Evolutionary conservation across 345 rosid genomes (phyloP).

Genomic region (Hibiscus mutabilis): DNA sequence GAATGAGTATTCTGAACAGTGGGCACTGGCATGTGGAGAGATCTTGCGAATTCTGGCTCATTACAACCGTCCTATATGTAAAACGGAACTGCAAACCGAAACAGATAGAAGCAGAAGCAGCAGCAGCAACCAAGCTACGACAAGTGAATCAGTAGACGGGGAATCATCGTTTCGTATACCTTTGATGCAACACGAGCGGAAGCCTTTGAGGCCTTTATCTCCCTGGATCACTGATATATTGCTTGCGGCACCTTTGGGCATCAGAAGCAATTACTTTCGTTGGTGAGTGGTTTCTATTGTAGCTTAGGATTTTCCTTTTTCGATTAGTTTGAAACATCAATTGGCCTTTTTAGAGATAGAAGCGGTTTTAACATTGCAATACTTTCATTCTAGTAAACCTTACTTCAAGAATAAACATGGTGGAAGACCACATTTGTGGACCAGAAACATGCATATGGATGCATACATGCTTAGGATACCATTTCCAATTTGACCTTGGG

Average conservation of each 20-base stretch:
- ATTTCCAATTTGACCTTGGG: not conserved
- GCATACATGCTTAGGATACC: not conserved
- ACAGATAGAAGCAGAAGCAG: constrained; percentile 42
- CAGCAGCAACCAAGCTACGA: constrained; percentile 38
- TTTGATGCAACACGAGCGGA: constrained; percentile 59
- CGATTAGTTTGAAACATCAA: not conserved
- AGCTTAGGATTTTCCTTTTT: not conserved
- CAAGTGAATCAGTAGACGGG: constrained; percentile 34
- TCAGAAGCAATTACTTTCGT: constrained; percentile 93
- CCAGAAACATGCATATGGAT: not conserved
- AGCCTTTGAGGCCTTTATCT: constrained; percentile 86
- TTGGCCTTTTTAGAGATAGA: not conserved
- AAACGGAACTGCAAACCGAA: constrained; percentile 54
- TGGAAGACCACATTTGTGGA: not conserved
- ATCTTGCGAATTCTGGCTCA: constrained; percentile 91
- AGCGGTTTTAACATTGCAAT: not conserved
- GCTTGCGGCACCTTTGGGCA: constrained; percentile 89
- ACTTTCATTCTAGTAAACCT: not conserved
- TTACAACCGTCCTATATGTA: constrained; percentile 91
- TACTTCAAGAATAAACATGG: not conserved
- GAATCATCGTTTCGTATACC: constrained; percentile 39
- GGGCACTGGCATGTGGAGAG: constrained; percentile 98
- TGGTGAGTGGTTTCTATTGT: constrained; percentile 50
- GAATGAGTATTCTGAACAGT: constrained; percentile 95
- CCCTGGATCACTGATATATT: constrained; percentile 94